Percentiles rank a stretch among this genome's conserved stretches.
Conservation (phyloP, 305 asterid species). For the Solanum hybrid region DNA sequence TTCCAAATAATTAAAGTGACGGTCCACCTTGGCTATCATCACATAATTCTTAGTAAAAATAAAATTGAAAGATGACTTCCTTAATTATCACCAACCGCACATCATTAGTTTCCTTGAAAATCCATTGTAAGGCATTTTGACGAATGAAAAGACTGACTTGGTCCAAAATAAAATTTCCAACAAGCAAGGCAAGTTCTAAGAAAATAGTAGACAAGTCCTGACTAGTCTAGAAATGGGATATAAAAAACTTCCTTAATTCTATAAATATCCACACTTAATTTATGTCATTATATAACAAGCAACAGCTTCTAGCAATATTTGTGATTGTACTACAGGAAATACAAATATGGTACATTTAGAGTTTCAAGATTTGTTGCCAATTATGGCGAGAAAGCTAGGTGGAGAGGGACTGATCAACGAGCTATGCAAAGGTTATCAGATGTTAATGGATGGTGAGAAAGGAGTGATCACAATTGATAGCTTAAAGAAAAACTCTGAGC, state of each 20-base stretch:
- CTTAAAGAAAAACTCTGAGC: slow-evolving; percentile 14
- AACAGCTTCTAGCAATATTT: background rate
- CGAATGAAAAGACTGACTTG: background rate
- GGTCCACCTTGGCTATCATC: background rate
- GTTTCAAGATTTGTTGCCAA: slow-evolving; percentile 17
- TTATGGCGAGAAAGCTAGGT: slow-evolving; percentile 16
- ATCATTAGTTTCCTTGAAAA: background rate
- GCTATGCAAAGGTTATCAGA: slow-evolving; percentile 13
- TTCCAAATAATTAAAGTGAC: background rate
- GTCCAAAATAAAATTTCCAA: background rate
- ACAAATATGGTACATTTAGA: background rate
- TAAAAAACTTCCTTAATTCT: background rate
- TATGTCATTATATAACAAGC: background rate
- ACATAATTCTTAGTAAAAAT: background rate
- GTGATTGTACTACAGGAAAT: background rate
- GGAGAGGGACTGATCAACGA: slow-evolving; percentile 12
- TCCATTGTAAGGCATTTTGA: background rate
- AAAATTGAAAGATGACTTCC: background rate
- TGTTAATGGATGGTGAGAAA: slow-evolving; percentile 11
- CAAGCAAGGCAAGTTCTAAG: background rate
- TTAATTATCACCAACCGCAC: background rate
- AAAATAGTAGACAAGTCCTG: background rate
- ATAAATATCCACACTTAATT: background rate
- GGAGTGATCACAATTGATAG: slow-evolving; percentile 16
- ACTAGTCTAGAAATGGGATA: background rate